Conservation (phyloP, 1,139 yeast species). For the Hemisphaericaspora xylanilytica region DNA sequence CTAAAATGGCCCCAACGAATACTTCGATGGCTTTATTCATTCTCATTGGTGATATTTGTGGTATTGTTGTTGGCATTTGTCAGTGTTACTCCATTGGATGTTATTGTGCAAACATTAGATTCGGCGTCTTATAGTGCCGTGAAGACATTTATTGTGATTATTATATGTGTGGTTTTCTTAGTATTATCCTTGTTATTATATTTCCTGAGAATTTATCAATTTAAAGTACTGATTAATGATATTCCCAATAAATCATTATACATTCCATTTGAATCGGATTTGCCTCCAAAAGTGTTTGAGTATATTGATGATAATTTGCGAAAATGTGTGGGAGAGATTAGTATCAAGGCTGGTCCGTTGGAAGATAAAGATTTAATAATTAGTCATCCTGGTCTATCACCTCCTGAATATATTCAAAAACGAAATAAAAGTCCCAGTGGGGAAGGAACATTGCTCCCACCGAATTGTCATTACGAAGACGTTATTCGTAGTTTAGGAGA, state of each 20-base stretch:
- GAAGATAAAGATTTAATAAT: constrained; percentile 34
- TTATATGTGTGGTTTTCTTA: constrained; percentile 63
- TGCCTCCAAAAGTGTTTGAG: constrained; percentile 49
- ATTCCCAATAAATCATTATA: constrained; percentile 67
- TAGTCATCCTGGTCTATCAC: constrained; percentile 64
- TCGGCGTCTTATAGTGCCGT: constrained; percentile 54
- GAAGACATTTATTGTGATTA: constrained; percentile 72
- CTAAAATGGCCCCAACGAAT: constrained; percentile 36
- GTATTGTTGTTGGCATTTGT: constrained; percentile 54
- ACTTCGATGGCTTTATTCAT: constrained; percentile 53
- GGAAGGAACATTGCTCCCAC: constrained; percentile 47
- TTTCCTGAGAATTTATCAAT: constrained; percentile 54
- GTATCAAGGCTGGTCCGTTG: constrained; percentile 52
- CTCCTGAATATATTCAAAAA: constrained; percentile 39
- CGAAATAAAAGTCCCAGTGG: constrained; percentile 26
- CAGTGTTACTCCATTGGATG: constrained; percentile 72
- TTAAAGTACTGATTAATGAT: constrained; percentile 60
- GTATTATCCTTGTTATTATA: constrained; percentile 48
- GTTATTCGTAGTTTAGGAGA: constrained; percentile 56
- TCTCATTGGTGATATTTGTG: constrained; percentile 52
- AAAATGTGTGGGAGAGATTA: constrained; percentile 45
- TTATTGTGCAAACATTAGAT: constrained; percentile 59
- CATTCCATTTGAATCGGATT: constrained; percentile 65
- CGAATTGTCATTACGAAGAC: constrained; percentile 62
- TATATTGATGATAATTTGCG: constrained; percentile 37